Evolutionary conservation across 2,329 filamentous ascomycete species (phyloP), one percentile per base, ranked within the genome.

Genomic region (Zasmidium angulare): DNA sequence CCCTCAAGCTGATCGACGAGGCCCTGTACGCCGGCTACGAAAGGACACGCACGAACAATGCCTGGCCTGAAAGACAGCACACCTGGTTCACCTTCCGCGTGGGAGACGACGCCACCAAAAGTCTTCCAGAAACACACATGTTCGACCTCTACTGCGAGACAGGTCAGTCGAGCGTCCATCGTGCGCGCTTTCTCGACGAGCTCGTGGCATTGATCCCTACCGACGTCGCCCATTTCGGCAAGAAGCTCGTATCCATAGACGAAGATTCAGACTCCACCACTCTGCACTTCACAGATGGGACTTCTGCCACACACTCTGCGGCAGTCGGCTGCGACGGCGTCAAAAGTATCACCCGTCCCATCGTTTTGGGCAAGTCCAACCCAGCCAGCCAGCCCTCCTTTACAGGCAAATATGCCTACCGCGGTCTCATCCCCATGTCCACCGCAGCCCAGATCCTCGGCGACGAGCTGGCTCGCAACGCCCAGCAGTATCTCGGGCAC

Each of bases 321-420:
- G 81, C 85, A 0, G 77, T 89, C 58, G 85, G 84, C 2, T 86
- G 83, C 68, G 86, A 89, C 69, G 86, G 86, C 0, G 85, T 89
- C 68, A 84, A 84, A 67, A 84, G 81, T 1, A 75, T 77, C 2
- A 77, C 82, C 2, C 77, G 86, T 3, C 69, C 79, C 29, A 68
- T 83, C 17, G 69, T 89, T 3, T 73, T 87, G 1, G 84, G 82
- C 0, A 68, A 76, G 1, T 71, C 75, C 23, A 71, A 79, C 59
- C 77, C 80, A 0, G 75, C 77, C 2, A 72, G 78, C 0, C 68
- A 77, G 26, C 76, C 85, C 0, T 68, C 74, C 1, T 88, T 84
- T 68, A 81, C 80, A 0, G 76, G 81, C 23, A 84, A 86, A 61
- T 84, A 83, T 71, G 86, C 83, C 36, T 89, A 86, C 71, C 79